Base-by-base conservation (phyloP, 371 early-diverging fungal species). In the Saksenaea vasiformis region DNA sequence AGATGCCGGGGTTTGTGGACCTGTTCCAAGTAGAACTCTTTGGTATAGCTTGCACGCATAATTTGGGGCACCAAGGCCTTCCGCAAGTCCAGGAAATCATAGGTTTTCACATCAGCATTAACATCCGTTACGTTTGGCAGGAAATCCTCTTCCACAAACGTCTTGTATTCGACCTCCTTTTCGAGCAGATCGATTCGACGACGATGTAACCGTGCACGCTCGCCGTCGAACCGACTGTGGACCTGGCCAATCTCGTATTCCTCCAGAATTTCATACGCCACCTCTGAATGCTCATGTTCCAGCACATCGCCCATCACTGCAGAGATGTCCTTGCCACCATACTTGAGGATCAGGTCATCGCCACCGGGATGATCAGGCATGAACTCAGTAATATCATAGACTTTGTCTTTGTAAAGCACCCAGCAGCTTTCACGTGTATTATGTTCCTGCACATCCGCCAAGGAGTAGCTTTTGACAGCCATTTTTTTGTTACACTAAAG, bases 1-100 rank as follows among this genome's bases (percentile, higher is more conserved):
- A 88, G 62, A 70, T 95, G 90, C 37, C 93, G 90, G 24, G 97
- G 95, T 56, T 88, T 90, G 75, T 97, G 97, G n/a, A 97, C 92
- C 72, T 95, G 93, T 58, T 91, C 79, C 60, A 97, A 66, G 66
- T 97, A 97, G 43, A 90, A 89, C 19, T 88, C 88, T 73, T 91
- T 94, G 10, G 87, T 78, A 56, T 85, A 95, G 39, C 84, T 83
- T n/a, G 82, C 78, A 44, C 72, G 68, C 74, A 89, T 87, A 69
- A 97, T 82, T 69, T 97, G 96, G 60, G 76, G 74, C 17, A 96
- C 82, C 71, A 97, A 80, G 10, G 97, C 94, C 67, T 88, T 82
- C 61, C 73, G 71, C 22, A 92, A 69, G 70, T 96, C 95, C 69
- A 97, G 76, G 67, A 96, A 96, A 55, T 87, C 74, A 35, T 87